Base-by-base conservation (phyloP, 495 filamentous ascomycete genomes). In the Podospora pseudocomata region DNA sequence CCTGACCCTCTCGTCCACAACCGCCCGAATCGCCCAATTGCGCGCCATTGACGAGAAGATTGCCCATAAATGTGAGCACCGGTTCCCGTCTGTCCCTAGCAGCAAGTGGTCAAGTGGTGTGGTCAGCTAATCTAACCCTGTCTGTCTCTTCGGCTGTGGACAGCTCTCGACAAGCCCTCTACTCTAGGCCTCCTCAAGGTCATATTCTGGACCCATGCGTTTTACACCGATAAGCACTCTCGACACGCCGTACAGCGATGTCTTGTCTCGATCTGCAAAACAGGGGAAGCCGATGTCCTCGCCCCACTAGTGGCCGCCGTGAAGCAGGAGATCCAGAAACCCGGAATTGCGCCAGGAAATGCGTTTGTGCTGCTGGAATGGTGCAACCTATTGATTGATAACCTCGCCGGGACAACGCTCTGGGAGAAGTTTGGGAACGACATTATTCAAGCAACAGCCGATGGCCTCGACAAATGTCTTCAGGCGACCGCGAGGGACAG, bases 331-430 rank as follows among this genome's bases (percentile, higher is more conserved):
- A 83, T 90, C 0, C 80, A 85, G 55, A 97, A 96, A 75, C 75
- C 81, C 4, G 88, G 86, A 30, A 86, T 98, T 69, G 91, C 94
- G 26, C 80, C 91, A 1, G 85, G 86, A 26, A 93, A 88, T 74
- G 91, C 93, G 1, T 94, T 97, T 72, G 91, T 96, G n/a, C 81
- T 99, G 69, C 81, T 94, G 15, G 91, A 94, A 74, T 99, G 93
- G 95, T 92, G 89, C 75, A 91, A 88, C 60, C 75, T 93, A 67
- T 78, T 96, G 15, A 79, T 95, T 56, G 88, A 91, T 73, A 81
- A 86, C 61, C 76, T 84, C 57, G 83, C 76, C 65, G 81, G 79
- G 66, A 85, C 75, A 67, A 81, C 76, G 32, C 77, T 79, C 54
- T 92, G 91, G 85, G 83, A 91, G n/a, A 81, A 83, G 63, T 87